Base-by-base conservation (phyloP, 179 eudicot species). In the Sideroxylon spinosum region DNA sequence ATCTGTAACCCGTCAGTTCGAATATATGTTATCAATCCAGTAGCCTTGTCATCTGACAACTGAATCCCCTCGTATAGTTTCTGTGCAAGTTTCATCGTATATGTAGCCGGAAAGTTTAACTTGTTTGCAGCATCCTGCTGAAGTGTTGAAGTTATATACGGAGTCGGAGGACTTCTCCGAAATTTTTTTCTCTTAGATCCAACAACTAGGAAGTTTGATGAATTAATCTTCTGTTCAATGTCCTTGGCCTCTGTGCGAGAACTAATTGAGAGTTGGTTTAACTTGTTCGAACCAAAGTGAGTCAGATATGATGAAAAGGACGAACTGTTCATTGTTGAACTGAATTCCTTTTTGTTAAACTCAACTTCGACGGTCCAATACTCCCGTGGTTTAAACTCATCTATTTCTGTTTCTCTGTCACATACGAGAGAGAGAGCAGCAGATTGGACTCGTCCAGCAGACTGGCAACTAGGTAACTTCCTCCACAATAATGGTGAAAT, bases 81-180 rank as follows among this genome's bases (percentile, higher is more conserved):
- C 80, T 95, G 99, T 44, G 99, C 99, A 64, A 95, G 83, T 84
- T 86, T 90, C 99, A 95, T 95, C 8, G 99, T 93, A 73, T 89
- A 78, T 20, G 94, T 44, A 77, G 99, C 88, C 9, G 90, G 0
- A 79, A 90, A 95, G 46, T 84, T 85, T 69, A 95, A 83, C 79
- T 87, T 93, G 85, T 91, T 95, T 77, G 98, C 98, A 76, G 99
- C 98, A 82, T 95, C 99, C 86, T 95, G 99, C 85, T 91, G 99
- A 81, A 95, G 98, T 9, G 98, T 88, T 69, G 99, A 93, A 61
- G 99, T 95, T 82, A 93, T 95, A 75, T 85, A 91, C 0, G 99
- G 99, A 50, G 89, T 79, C 49, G 92, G 93, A 80, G 99, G 93
- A 62, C 88, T 95, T 79, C 75, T 89, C 64, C 83, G 89, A 25